Evolutionary conservation across 306 rosid genomes (phyloP).

Genomic region (Canavalia gladiata): DNA sequence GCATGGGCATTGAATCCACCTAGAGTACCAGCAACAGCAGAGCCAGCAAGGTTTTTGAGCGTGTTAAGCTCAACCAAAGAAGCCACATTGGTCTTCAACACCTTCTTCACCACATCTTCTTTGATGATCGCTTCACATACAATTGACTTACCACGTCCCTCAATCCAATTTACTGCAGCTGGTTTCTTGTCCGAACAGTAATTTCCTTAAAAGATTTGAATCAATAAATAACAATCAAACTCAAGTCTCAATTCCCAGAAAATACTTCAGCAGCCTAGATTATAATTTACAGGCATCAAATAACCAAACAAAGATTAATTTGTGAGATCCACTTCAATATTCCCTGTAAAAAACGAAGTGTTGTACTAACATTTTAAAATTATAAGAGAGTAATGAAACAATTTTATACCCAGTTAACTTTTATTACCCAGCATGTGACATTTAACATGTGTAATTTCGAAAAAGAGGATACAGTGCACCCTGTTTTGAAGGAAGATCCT

Average conservation of each 20-base stretch:
- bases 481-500: neutral
- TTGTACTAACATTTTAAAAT: neutral
- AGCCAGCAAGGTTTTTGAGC: constrained; percentile 73
- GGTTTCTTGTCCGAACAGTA: constrained; percentile 77
- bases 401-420: constrained; percentile 5
- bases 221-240: neutral
- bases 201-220: constrained; percentile 52
- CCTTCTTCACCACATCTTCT: constrained; percentile 69
- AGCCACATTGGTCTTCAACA: constrained; percentile 64
- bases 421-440: neutral
- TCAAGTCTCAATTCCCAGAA: constrained; percentile 5
- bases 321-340: neutral
- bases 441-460: neutral
- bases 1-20: constrained; percentile 80
- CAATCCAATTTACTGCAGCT: constrained; percentile 74
- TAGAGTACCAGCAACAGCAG: constrained; percentile 70
- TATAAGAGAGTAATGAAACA: neutral
- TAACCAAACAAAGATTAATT: neutral
- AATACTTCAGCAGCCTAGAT: neutral
- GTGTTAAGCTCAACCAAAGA: constrained; percentile 70
- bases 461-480: neutral
- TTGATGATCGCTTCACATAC: constrained; percentile 67
- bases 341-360: neutral
- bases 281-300: neutral
- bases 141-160: constrained; percentile 72